Conservation (phyloP, 805 yeast genomes). For the Candida krabiensis region DNA sequence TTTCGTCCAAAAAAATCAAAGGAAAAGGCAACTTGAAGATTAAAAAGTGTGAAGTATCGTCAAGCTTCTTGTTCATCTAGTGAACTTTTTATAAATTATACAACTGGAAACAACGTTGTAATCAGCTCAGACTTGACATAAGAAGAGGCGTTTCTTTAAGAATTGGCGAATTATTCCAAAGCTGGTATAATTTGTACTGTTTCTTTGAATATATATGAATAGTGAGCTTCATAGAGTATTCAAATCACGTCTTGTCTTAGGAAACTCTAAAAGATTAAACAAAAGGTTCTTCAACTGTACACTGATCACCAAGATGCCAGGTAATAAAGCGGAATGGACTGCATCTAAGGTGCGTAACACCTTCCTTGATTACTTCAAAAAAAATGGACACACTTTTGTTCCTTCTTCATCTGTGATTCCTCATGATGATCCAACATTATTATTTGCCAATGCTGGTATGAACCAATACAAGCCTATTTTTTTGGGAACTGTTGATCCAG, state of each 20-base stretch:
- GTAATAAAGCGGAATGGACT: slow-evolving; percentile 39
- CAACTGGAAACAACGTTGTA: no score
- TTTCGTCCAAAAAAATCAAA: no score
- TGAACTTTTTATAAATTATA: no score
- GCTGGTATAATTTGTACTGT: not conserved
- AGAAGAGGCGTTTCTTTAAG: no score
- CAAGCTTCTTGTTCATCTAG: no score
- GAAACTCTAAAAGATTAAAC: not conserved
- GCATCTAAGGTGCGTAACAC: slow-evolving; percentile 67
- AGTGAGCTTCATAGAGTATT: slow-evolving; percentile 5
- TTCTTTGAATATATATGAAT: slow-evolving; percentile 3
- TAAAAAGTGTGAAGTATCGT: no score
- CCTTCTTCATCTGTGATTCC: slow-evolving; percentile 96
- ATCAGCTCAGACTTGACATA: no score
- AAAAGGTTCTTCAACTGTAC: not conserved
- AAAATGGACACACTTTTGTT: slow-evolving; percentile 72
- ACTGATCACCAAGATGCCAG: slow-evolving; percentile 1
- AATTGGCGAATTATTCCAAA: not conserved
- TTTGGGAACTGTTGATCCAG: slow-evolving; percentile 95
- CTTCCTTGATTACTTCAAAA: slow-evolving; percentile 77
- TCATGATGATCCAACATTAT: slow-evolving; percentile 94
- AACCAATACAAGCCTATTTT: slow-evolving; percentile 98
- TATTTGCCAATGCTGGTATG: slow-evolving; percentile 99
- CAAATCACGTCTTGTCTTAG: slow-evolving; percentile 1
- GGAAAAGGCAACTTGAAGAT: no score